Conservation (phyloP, 1,139 yeast species). For the Yamadazyma diddensiae region DNA sequence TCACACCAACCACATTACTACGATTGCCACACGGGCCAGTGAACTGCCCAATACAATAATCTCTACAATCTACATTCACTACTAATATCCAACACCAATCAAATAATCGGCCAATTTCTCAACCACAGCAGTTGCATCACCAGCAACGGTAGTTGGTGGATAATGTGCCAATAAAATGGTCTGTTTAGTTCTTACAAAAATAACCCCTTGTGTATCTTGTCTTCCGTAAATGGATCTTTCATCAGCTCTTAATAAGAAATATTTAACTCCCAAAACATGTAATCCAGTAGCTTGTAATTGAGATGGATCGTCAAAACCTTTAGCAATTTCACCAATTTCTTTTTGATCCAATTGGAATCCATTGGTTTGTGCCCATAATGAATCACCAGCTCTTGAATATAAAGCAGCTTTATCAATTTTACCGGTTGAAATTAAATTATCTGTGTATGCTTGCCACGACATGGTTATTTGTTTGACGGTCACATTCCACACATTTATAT, state of each 20-base stretch:
- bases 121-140: conserved; percentile 91
- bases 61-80: too few species aligned
- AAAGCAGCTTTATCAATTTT: conserved; percentile 90
- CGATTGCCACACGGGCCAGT: too few species aligned
- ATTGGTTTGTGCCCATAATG: conserved; percentile 88
- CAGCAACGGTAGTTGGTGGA: conserved; percentile 86
- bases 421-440: conserved; percentile 80
- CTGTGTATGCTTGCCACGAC: conserved; percentile 82
- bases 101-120: conserved; percentile 95
- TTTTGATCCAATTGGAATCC: conserved; percentile 63
- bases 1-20: too few species aligned
- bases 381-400: conserved; percentile 91
- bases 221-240: conserved; percentile 94
- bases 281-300: conserved; percentile 81
- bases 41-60: too few species aligned
- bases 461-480: conserved; percentile 14
- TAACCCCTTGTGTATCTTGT: conserved; percentile 79
- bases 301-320: conserved; percentile 78
- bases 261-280: conserved; percentile 81
- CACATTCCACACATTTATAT: conserved; percentile 1
- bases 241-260: conserved; percentile 85
- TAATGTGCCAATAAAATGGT: conserved; percentile 93
- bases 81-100: conserved; percentile 79
- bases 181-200: conserved; percentile 91
- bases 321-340: conserved; percentile 73